Conservation (phyloP, 441 rosid genomes). For the Dalechampia spathulata region DNA sequence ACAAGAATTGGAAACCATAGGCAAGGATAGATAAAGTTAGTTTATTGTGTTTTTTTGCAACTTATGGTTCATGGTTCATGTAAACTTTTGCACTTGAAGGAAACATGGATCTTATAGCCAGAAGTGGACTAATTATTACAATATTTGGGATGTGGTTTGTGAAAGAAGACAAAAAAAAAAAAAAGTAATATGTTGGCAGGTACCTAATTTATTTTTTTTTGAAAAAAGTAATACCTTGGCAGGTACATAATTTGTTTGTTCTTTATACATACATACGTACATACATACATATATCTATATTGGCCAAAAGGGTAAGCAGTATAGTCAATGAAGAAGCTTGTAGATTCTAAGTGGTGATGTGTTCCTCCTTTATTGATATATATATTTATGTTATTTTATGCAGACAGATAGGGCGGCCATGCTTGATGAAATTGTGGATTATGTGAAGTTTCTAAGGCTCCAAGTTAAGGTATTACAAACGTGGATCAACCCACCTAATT, state of each 20-base stretch:
- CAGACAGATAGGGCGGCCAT: constrained; percentile 96
- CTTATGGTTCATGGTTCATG: not conserved
- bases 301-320: no score
- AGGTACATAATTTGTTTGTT: not conserved
- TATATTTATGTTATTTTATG: constrained; percentile 19
- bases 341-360: not conserved
- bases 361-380: constrained; percentile 5
- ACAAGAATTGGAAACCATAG: no score
- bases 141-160: not conserved
- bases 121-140: not conserved
- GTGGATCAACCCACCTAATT: not conserved
- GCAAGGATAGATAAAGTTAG: no score
- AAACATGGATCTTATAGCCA: not conserved
- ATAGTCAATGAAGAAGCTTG: not conserved
- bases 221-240: not conserved
- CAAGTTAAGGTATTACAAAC: constrained; percentile 79
- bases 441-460: constrained; percentile 97
- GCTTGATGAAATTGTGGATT: constrained; percentile 99
- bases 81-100: no score
- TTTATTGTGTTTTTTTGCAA: not conserved
- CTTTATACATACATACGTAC: no score
- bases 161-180: not conserved
- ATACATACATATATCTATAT: no score
- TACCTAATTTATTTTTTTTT: not conserved
- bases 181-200: not conserved